Conservation (phyloP, 257 asterid genomes). For the Przewalskia tangutica region DNA sequence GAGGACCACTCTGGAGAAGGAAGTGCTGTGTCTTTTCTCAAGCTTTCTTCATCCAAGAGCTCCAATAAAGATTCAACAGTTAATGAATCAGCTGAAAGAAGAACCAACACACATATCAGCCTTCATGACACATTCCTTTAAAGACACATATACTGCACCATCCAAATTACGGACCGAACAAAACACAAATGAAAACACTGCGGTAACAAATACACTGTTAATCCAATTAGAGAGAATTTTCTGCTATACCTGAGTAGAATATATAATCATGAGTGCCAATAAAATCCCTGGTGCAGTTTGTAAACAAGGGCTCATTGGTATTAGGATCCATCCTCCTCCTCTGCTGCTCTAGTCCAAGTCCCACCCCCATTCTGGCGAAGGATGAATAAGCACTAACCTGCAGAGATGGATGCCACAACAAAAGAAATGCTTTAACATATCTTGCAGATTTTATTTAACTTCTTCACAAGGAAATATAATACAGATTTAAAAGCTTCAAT, state of each 20-base stretch:
- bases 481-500: no score
- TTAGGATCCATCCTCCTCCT: slow-evolving; percentile 77
- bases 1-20: slow-evolving; percentile 31
- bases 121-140: not conserved
- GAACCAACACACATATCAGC: not conserved
- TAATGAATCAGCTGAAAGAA: slow-evolving; percentile 17
- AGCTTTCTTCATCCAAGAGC: slow-evolving; percentile 22
- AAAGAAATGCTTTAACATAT: not conserved
- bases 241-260: slow-evolving; percentile 76
- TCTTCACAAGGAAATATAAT: not conserved
- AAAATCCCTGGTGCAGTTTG: slow-evolving; percentile 91
- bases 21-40: slow-evolving; percentile 21
- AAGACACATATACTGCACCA: not conserved
- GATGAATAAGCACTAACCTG: slow-evolving; percentile 99
- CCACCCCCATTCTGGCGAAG: slow-evolving; percentile 65
- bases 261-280: slow-evolving; percentile 93
- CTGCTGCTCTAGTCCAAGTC: slow-evolving; percentile 66
- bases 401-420: slow-evolving; percentile 8
- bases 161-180: not conserved
- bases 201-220: not conserved
- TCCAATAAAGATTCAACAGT: slow-evolving; percentile 23
- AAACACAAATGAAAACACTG: not conserved
- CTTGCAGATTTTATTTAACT: not conserved
- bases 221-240: not conserved
- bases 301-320: slow-evolving; percentile 84